Percentiles rank a stretch among this genome's conserved stretches.
Evolutionary conservation across 2,329 filamentous ascomycete species (phyloP).

Genomic region (Fusarium lateritium): DNA sequence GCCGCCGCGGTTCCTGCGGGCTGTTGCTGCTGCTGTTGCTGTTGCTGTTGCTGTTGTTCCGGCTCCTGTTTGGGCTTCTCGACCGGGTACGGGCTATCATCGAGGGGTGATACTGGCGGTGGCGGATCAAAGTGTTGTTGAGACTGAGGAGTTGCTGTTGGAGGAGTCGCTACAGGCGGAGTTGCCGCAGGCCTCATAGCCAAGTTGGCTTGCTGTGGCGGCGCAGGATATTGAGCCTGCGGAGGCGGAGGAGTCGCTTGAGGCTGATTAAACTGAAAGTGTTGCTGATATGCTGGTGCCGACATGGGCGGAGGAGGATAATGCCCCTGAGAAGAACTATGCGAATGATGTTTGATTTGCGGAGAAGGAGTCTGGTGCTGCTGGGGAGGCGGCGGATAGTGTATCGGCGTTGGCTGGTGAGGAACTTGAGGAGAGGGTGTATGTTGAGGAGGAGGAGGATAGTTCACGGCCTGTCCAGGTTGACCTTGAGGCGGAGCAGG

Average conservation of each 20-base stretch:
- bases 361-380: slow-evolving; percentile 45
- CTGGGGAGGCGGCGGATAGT: slow-evolving; percentile 45
- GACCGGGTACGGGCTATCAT: slow-evolving; percentile 44
- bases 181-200: slow-evolving; percentile 38
- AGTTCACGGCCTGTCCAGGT: slow-evolving; percentile 49
- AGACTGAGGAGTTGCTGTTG: slow-evolving; percentile 44
- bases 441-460: slow-evolving; percentile 47
- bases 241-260: slow-evolving; percentile 45
- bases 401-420: slow-evolving; percentile 31
- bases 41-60: slow-evolving; percentile 43
- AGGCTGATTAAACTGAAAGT: slow-evolving; percentile 44
- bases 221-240: slow-evolving; percentile 46
- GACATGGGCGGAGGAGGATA: slow-evolving; percentile 47
- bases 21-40: slow-evolving; percentile 40
- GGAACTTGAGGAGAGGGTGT: slow-evolving; percentile 46
- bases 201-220: slow-evolving; percentile 40
- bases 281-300: slow-evolving; percentile 44
- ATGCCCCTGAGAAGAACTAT: slow-evolving; percentile 30
- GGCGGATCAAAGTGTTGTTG: slow-evolving; percentile 50
- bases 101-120: slow-evolving; percentile 45
- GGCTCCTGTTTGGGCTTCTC: slow-evolving; percentile 50
- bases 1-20: slow-evolving; percentile 48
- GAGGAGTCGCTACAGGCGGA: slow-evolving; percentile 47
- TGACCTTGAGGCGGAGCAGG: slow-evolving; percentile 58
- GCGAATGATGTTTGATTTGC: slow-evolving; percentile 45